Evolutionary conservation across 352 stramenopile genomes (phyloP).

Genomic region (Globisporangium alternatum): DNA sequence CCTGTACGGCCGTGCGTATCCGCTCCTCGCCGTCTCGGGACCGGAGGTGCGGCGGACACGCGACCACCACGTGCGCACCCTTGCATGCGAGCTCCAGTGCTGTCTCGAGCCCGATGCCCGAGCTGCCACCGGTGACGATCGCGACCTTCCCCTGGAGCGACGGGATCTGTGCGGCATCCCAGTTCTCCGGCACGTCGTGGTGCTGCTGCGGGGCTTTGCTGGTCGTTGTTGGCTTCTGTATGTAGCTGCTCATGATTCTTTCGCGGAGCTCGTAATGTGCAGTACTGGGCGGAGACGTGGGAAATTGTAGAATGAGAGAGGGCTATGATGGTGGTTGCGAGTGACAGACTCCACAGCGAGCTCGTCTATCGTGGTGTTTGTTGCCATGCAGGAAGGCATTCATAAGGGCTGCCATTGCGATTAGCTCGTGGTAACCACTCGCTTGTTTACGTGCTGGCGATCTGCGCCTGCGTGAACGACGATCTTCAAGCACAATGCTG

Average conservation of each 20-base stretch:
- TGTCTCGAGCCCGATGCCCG: constrained; percentile 27
- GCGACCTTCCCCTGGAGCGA: constrained; percentile 24
- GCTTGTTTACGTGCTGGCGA: neutral
- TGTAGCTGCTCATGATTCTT: neutral
- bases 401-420: neutral
- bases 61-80: constrained; percentile 29
- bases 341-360: no score
- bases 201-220: neutral
- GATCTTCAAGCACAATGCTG: neutral
- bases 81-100: constrained; percentile 26
- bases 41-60: constrained; percentile 15
- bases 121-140: constrained; percentile 33
- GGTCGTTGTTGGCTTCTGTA: neutral
- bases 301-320: constrained; percentile 3
- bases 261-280: neutral
- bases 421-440: neutral
- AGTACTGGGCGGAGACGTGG: neutral
- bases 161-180: constrained; percentile 24
- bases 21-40: constrained; percentile 11
- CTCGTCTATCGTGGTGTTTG: no score
- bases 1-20: constrained; percentile 9
- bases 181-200: constrained; percentile 12
- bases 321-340: no score
- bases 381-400: no score
- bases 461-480: no score